Conservation (phyloP, 2,329 filamentous ascomycete species). For the Diaporthe destruens region DNA sequence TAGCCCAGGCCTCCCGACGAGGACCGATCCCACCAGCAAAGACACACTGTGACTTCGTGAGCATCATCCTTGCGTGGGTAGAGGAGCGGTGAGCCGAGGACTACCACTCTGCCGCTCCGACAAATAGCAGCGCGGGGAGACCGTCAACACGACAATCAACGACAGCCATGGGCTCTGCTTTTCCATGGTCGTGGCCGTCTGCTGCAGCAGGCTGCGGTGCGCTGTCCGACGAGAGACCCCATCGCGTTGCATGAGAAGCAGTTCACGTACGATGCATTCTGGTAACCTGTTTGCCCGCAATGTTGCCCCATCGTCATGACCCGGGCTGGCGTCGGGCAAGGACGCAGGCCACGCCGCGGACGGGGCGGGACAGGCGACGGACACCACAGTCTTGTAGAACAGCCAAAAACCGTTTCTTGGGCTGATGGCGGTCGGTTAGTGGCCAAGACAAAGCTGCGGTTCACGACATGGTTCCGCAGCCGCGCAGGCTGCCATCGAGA, state of each 20-base stretch:
- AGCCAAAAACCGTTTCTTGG: conserved; percentile 34
- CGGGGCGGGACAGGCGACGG: conserved; percentile 6
- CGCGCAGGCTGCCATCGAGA: conserved; percentile 30
- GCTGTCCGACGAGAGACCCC: background rate
- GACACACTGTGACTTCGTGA: conserved; percentile 21
- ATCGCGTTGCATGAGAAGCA: conserved; percentile 18
- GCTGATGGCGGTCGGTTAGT: conserved; percentile 35
- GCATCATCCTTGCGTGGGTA: background rate
- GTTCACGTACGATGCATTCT: conserved; percentile 14
- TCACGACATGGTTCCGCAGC: conserved; percentile 34
- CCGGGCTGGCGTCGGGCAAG: conserved; percentile 11
- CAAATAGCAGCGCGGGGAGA: background rate
- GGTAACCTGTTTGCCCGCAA: background rate
- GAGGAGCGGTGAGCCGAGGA: background rate
- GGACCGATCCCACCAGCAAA: background rate
- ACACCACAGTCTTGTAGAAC: conserved; percentile 29
- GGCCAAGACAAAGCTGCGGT: conserved; percentile 36
- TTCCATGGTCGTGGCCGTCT: background rate
- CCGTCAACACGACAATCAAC: conserved; percentile 4
- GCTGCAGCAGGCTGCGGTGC: background rate
- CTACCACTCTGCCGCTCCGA: background rate
- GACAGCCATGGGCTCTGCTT: background rate
- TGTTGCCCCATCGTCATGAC: background rate
- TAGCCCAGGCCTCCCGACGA: conserved; percentile 11
- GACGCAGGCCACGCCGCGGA: conserved; percentile 15